Conservation (phyloP, 352 stramenopile genomes). For the Phytophthora cactorum region DNA sequence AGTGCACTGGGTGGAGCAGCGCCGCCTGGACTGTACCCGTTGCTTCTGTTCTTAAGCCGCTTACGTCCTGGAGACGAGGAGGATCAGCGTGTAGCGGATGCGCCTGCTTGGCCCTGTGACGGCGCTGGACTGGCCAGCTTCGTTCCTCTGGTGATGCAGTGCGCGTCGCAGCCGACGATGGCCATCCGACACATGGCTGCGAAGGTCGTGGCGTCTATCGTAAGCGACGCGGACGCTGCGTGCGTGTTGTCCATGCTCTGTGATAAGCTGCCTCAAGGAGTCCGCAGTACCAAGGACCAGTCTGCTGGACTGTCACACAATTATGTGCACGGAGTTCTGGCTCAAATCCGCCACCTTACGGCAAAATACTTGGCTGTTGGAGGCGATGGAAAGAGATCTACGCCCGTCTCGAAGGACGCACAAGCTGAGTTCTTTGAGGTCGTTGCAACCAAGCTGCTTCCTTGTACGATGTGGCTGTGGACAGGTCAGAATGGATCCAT, state of each 20-base stretch:
- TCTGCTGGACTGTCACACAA: conserved; percentile 49
- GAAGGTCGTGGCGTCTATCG: conserved; percentile 75
- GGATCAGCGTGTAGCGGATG: conserved; percentile 32
- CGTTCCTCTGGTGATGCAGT: conserved; percentile 70
- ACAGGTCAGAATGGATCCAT: conserved; percentile 26
- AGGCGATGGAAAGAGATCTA: conserved; percentile 13
- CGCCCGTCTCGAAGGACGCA: conserved; percentile 7
- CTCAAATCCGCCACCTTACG: conserved; percentile 63
- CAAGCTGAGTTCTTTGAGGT: conserved; percentile 37
- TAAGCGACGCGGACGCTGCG: conserved; percentile 59
- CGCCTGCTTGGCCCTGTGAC: conserved; percentile 19
- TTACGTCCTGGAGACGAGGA: conserved; percentile 71
- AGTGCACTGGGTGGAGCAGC: conserved; percentile 36
- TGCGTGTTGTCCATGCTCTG: conserved; percentile 47
- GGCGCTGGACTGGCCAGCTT: conserved; percentile 47
- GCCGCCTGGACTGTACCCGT: conserved; percentile 70
- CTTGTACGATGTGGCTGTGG: conserved; percentile 59
- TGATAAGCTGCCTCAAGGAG: conserved; percentile 47
- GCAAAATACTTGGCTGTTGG: conserved; percentile 41
- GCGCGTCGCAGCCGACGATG: conserved; percentile 73
- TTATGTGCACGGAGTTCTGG: conserved; percentile 65
- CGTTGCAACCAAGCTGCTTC: conserved; percentile 43
- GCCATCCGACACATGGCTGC: conserved; percentile 83
- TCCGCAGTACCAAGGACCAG: conserved; percentile 12
- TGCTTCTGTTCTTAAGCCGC: conserved; percentile 83